phyloP scores from a whole-genome alignment of 2,329 filamentous ascomycete genomes.

The Akanthomyces uredinophilus region DNA sequence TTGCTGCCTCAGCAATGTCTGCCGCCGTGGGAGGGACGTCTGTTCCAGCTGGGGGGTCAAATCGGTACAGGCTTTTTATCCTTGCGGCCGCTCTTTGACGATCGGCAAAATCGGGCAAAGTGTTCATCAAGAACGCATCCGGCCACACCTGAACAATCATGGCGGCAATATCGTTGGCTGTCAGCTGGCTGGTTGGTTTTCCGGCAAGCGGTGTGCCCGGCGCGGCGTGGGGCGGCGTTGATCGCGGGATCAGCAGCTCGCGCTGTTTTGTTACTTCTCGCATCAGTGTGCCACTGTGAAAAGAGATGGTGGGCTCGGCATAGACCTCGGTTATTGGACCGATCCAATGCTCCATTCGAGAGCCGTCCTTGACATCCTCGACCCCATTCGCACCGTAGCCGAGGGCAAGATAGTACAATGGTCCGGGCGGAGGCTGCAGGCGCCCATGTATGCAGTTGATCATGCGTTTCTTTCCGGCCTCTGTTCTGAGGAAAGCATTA shows the following conservation, averaged over 20 bases:
- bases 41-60: neutral
- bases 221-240: neutral
- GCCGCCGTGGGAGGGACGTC: neutral
- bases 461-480: neutral
- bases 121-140: neutral
- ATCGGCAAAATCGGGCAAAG: neutral
- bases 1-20: neutral
- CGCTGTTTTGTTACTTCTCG: neutral
- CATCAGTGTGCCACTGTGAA: neutral
- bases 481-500: slow-evolving; percentile 16
- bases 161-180: neutral
- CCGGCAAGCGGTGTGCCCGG: neutral
- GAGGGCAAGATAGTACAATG: slow-evolving; percentile 31
- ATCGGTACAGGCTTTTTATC: neutral
- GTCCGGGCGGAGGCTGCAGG: slow-evolving; percentile 18
- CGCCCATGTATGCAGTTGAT: slow-evolving; percentile 19
- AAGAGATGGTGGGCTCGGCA: neutral
- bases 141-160: neutral
- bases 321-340: slow-evolving; percentile 16
- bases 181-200: slow-evolving; percentile 10
- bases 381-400: slow-evolving; percentile 28
- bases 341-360: slow-evolving; percentile 23
- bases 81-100: neutral
- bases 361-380: slow-evolving; percentile 22
- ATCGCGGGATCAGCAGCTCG: neutral